phyloP scores from a whole-genome alignment of 2,329 filamentous ascomycete species.

The Mollisia scopiformis region DNA sequence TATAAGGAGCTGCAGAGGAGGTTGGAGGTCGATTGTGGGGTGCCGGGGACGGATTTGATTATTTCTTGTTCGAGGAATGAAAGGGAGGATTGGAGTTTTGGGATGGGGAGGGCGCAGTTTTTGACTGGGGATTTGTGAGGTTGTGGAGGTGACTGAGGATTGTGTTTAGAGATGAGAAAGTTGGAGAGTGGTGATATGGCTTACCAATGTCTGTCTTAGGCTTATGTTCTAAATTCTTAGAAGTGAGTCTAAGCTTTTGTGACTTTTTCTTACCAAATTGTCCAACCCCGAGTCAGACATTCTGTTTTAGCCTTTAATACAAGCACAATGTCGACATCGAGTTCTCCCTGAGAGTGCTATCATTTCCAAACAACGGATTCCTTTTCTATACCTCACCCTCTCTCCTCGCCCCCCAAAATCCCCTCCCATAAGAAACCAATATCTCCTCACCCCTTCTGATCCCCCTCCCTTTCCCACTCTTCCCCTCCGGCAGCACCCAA shows the following conservation, averaged over 20 bases:
- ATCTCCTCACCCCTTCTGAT: constrained; percentile 66
- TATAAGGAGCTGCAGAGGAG: constrained; percentile 15
- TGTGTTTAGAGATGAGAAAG: background rate
- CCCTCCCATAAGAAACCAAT: constrained; percentile 68
- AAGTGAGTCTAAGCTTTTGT: too few species aligned
- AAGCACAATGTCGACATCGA: too few species aligned
- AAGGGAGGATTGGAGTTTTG: constrained; percentile 20
- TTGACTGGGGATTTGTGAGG: constrained; percentile 15
- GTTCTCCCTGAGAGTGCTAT: too few species aligned
- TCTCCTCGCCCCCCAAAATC: constrained; percentile 61
- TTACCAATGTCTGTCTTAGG: too few species aligned
- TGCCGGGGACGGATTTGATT: constrained; percentile 16
- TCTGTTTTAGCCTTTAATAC: too few species aligned
- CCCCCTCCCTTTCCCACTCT: constrained; percentile 41
- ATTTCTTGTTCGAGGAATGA: constrained; percentile 11
- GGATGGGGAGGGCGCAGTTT: constrained; percentile 18
- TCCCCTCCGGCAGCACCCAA: constrained; percentile 54
- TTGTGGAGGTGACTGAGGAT: background rate
- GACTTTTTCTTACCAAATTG: too few species aligned
- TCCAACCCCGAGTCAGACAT: too few species aligned
- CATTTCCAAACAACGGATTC: too few species aligned
- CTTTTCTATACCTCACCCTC: background rate
- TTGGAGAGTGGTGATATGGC: too few species aligned
- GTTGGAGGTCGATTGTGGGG: constrained; percentile 13
- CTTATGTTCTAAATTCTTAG: too few species aligned